Evolutionary conservation across 306 rosid genomes (phyloP).

Genomic region (Bauhinia variegata): DNA sequence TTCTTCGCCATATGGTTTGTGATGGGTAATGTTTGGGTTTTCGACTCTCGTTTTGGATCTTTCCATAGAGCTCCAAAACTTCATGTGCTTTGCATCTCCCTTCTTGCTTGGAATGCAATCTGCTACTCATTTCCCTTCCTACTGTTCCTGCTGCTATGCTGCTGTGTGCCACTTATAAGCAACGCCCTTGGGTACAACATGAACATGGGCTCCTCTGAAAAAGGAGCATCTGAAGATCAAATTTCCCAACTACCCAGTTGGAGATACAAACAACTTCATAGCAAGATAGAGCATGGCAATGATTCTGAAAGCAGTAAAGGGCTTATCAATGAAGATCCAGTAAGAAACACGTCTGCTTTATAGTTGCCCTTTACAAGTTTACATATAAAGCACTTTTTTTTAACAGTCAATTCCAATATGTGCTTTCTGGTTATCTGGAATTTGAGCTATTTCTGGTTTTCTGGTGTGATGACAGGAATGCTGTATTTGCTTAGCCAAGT

Average conservation of each 20-base stretch:
- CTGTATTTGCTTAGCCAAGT: conserved; percentile 86
- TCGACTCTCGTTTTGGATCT: conserved; percentile 82
- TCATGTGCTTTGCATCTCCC: conserved; percentile 72
- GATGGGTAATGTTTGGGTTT: conserved; percentile 97
- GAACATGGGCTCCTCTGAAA: conserved; percentile 71
- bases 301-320: conserved; percentile 47
- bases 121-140: conserved; percentile 96
- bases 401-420: not conserved
- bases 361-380: too few relatives aligned
- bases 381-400: not conserved
- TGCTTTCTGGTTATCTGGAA: too few relatives aligned
- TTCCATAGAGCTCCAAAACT: conserved; percentile 80
- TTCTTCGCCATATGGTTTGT: conserved; percentile 99
- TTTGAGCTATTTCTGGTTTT: too few relatives aligned
- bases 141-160: conserved; percentile 77
- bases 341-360: conserved; percentile 56
- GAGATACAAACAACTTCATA: conserved; percentile 56
- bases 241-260: conserved; percentile 77
- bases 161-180: conserved; percentile 85
- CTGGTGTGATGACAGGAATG: conserved; percentile 66
- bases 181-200: conserved; percentile 89
- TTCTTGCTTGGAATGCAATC: conserved; percentile 92
- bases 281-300: conserved; percentile 44
- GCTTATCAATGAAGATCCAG: conserved; percentile 62
- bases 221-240: conserved; percentile 87